Evolutionary conservation across 2,329 filamentous ascomycete genomes (phyloP).

Genomic region (Cytospora piceae): DNA sequence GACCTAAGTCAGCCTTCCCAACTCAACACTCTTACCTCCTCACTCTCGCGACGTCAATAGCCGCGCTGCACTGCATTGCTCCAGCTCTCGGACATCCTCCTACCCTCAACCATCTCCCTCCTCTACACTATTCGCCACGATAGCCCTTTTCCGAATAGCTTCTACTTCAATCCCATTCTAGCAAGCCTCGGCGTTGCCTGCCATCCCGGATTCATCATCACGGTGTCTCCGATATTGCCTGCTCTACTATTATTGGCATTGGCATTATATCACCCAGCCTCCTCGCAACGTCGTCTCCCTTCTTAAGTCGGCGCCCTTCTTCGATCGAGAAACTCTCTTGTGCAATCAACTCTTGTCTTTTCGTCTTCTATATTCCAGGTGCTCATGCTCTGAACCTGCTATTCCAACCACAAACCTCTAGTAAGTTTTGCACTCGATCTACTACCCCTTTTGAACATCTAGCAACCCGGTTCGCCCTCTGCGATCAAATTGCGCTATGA

Average conservation of each 20-base stretch:
- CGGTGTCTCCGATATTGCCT: constrained; percentile 32
- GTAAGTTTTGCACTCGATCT: constrained; percentile 25
- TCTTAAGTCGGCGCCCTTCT: constrained; percentile 26
- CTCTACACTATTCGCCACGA: constrained; percentile 15
- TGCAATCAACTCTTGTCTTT: constrained; percentile 14
- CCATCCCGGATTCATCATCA: constrained; percentile 26
- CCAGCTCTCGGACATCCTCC: constrained; percentile 14
- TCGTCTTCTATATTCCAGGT: constrained; percentile 7
- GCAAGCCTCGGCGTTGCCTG: constrained; percentile 18
- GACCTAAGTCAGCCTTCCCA: background rate
- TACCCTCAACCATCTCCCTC: constrained; percentile 12
- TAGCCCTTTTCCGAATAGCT: constrained; percentile 19
- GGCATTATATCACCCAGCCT: constrained; percentile 15
- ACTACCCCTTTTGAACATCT: constrained; percentile 1
- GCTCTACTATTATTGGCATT: constrained; percentile 28
- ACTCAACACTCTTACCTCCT: background rate
- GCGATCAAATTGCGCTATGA: constrained; percentile 19
- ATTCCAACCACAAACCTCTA: constrained; percentile 19
- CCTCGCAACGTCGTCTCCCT: constrained; percentile 25
- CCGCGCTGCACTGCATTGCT: background rate
- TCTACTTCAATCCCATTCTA: constrained; percentile 19
- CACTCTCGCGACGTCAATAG: background rate
- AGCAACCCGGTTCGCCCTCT: constrained; percentile 7
- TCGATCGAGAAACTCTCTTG: constrained; percentile 16
- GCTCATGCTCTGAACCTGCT: constrained; percentile 7